Base-by-base conservation (phyloP, 2,329 filamentous ascomycete genomes). In the Aureobasidium sp. region DNA sequence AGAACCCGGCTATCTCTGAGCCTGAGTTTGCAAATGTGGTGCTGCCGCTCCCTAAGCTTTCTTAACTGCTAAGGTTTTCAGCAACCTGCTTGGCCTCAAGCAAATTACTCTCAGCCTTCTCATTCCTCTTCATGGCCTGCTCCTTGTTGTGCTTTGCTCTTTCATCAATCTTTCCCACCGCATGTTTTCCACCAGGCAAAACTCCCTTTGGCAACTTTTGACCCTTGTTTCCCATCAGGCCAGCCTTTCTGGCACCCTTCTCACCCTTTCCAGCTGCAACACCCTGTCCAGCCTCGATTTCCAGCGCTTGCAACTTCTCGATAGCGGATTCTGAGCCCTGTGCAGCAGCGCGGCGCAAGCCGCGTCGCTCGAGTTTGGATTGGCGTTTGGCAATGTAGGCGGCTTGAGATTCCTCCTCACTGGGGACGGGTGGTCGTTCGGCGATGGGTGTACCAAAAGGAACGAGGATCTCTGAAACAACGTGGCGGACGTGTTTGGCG, bases 401-500 rank as follows among this genome's bases (percentile, higher is more conserved):
- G 55, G 72, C 79, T 67, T 84, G 78, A 47, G 83, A 77, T 73
- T 91, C 84, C 57, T 85, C 83, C 49, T 84, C 72, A 0, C 80
- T 85, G 30, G 87, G 86, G 11, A 94, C 79, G 0, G 84, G 79
- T 5, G 87, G 85, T 7, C 90, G 79, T 61, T 83, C 79, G 32
- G 85, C 79, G 59, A 89, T 83, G 2, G 85, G 81, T 1, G 78
- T 77, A 21, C 88, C 87, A 63, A 83, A 84, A 2, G 88, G 89
- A 3, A 89, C 86, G 64, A 93, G 82, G 67, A 94, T 91, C 64
- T 82, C 79, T 66, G 86, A 85, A 32, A 94, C 86, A 39, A 92
- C 85, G 69, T 93, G 88, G 30, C 84, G 83, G 68, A 92, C 90
- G 65, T 79, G 77, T 65, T 84, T 84, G 44, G 83, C 85, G 7